Conservation (phyloP, 306 rosid species). For the Prosopis cineraria region DNA sequence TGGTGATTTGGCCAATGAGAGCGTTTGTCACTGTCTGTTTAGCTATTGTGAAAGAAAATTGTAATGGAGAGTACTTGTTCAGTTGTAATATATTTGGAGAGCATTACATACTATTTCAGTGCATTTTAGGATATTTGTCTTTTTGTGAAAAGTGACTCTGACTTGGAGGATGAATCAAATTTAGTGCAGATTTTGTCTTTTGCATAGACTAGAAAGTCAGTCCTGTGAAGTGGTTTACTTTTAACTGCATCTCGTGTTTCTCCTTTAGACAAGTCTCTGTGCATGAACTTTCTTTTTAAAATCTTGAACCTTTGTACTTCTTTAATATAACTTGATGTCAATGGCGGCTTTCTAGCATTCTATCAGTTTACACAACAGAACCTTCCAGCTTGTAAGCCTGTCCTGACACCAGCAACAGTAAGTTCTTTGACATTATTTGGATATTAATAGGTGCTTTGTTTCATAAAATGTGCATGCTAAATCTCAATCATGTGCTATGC, state of each 20-base stretch:
- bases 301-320: neutral
- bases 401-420: conserved; percentile 86
- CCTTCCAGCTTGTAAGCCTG: conserved; percentile 96
- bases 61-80: neutral
- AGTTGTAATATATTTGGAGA: neutral
- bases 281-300: neutral
- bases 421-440: conserved; percentile 46
- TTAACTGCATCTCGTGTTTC: conserved; percentile 22
- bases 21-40: neutral
- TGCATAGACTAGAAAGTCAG: conserved; percentile 20
- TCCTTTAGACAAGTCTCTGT: conserved; percentile 11
- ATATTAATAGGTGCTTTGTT: conserved; percentile 29
- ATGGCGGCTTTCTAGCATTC: conserved; percentile 54
- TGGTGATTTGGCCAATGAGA: conserved; percentile 6
- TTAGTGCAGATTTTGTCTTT: conserved; percentile 6
- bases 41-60: neutral
- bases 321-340: conserved; percentile 29
- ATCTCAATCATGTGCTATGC: conserved; percentile 41
- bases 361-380: conserved; percentile 83
- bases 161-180: conserved; percentile 19
- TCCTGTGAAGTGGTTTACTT: conserved; percentile 17
- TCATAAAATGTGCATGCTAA: conserved; percentile 18
- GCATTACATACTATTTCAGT: conserved; percentile 17
- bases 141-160: neutral
- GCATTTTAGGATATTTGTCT: conserved; percentile 2